phyloP scores from a whole-genome alignment of 2,329 filamentous ascomycete genomes.

The Verticillium nubilum region DNA sequence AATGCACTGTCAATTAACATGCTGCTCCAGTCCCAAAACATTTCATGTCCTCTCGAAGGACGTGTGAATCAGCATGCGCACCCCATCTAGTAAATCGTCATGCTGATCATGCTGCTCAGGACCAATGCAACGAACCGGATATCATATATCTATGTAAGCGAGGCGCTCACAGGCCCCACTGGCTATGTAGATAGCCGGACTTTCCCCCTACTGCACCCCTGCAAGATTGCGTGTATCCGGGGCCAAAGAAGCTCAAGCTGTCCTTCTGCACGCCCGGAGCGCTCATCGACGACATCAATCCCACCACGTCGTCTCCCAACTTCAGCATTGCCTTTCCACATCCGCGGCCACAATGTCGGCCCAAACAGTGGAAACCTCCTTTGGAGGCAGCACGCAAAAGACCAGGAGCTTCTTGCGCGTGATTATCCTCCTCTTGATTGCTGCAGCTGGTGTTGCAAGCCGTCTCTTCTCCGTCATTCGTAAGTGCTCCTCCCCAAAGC shows the following conservation, averaged over 20 bases:
- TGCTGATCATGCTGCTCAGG: not conserved
- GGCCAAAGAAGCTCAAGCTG: constrained; percentile 2
- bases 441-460: constrained; percentile 84
- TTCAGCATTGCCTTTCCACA: constrained; percentile 1
- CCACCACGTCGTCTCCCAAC: constrained; percentile 23
- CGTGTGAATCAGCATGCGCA: not conserved
- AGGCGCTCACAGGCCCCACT: not conserved
- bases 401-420: constrained; percentile 81
- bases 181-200: not conserved
- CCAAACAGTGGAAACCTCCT: constrained; percentile 48
- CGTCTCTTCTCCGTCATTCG: constrained; percentile 98
- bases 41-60: not conserved
- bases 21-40: not conserved
- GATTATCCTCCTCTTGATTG: constrained; percentile 86
- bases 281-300: not conserved
- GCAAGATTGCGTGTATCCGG: not conserved
- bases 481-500: constrained; percentile 41
- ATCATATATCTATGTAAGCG: not conserved
- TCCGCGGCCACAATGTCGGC: constrained; percentile 34
- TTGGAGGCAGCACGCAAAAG: constrained; percentile 75
- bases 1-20: too few relatives aligned
- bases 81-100: not conserved
- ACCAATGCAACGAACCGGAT: not conserved
- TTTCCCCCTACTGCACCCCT: not conserved
- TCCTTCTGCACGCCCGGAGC: constrained; percentile 2